phyloP scores from a whole-genome alignment of 805 yeast genomes.

The Zygosaccharomyces siamensis region DNA sequence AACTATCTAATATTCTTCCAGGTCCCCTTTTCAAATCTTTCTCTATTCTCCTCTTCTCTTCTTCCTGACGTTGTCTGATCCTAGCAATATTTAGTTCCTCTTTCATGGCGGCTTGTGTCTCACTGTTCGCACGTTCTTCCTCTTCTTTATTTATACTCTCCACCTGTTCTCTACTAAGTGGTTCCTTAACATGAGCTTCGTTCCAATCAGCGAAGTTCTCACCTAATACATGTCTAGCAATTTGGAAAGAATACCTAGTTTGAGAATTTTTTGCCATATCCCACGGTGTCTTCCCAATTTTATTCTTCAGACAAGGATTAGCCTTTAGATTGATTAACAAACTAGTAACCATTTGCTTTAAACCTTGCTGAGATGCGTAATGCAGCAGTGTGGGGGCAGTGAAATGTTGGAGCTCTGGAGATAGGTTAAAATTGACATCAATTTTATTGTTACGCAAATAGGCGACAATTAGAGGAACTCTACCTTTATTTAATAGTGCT shows the following conservation, averaged over 20 bases:
- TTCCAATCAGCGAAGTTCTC: slow-evolving; percentile 69
- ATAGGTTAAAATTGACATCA: slow-evolving; percentile 47
- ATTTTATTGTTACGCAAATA: slow-evolving; percentile 57
- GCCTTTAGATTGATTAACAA: slow-evolving; percentile 62
- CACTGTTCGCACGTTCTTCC: slow-evolving; percentile 39
- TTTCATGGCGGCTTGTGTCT: slow-evolving; percentile 32
- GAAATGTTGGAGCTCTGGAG: slow-evolving; percentile 51
- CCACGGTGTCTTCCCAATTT: slow-evolving; percentile 57
- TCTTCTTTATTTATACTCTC: slow-evolving; percentile 41
- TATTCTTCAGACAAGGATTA: slow-evolving; percentile 57
- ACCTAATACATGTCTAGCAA: slow-evolving; percentile 63
- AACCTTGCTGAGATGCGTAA: slow-evolving; percentile 65
- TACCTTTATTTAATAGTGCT: slow-evolving; percentile 60
- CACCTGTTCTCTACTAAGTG: slow-evolving; percentile 52
- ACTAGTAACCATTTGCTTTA: slow-evolving; percentile 58
- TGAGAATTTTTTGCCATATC: slow-evolving; percentile 53
- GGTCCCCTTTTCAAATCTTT: slow-evolving; percentile 30
- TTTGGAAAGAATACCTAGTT: slow-evolving; percentile 55
- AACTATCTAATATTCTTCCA: slow-evolving; percentile 35
- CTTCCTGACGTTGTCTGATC: slow-evolving; percentile 20
- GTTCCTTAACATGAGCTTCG: slow-evolving; percentile 56
- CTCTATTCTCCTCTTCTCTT: slow-evolving; percentile 7
- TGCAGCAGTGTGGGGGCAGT: slow-evolving; percentile 72
- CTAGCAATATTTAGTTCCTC: slow-evolving; percentile 28
- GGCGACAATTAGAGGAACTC: slow-evolving; percentile 65